Percentiles rank a stretch among this genome's conserved stretches.
phyloP scores from a whole-genome alignment of 495 filamentous ascomycete genomes.

The Neurospora sp. region DNA sequence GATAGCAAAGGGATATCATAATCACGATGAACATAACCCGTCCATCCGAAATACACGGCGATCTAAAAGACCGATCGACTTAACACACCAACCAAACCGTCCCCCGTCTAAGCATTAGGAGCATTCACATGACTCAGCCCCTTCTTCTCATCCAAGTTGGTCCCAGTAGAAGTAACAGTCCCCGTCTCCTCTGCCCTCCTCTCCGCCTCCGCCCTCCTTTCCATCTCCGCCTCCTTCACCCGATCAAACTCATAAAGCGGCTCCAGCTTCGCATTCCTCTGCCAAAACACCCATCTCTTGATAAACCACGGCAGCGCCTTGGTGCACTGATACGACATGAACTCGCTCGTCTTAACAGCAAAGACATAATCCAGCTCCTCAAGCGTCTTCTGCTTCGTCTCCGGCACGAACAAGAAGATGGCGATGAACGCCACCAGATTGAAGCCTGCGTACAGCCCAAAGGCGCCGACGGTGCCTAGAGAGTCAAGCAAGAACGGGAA shows the following conservation, averaged over 20 bases:
- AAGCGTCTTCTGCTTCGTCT: conserved; percentile 58
- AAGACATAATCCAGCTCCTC: conserved; percentile 85
- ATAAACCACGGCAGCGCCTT: conserved; percentile 59
- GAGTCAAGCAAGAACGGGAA: conserved; percentile 53
- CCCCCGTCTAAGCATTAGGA: neutral
- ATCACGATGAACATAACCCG: neutral
- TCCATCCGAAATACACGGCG: neutral
- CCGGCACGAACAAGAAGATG: conserved; percentile 59
- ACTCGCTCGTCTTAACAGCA: conserved; percentile 54
- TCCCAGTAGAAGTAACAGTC: neutral
- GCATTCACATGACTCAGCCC: neutral
- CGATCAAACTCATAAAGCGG: conserved; percentile 53
- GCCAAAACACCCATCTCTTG: conserved; percentile 53
- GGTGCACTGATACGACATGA: conserved; percentile 54
- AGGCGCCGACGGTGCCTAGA: conserved; percentile 44
- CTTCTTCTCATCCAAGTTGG: neutral
- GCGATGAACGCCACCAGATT: conserved; percentile 53
- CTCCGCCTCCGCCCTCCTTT: neutral
- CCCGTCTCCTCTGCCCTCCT: neutral
- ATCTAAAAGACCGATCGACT: neutral
- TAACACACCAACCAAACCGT: neutral
- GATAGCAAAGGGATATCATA: neutral
- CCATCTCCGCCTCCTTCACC: neutral
- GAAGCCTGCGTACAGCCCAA: conserved; percentile 51
- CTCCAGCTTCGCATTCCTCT: conserved; percentile 42